These are phyloP conservation scores for Cryphonectria naterciae DNA, from an alignment of 2,329 filamentous ascomycete genomes.

Conservation along the genomic window DNA sequence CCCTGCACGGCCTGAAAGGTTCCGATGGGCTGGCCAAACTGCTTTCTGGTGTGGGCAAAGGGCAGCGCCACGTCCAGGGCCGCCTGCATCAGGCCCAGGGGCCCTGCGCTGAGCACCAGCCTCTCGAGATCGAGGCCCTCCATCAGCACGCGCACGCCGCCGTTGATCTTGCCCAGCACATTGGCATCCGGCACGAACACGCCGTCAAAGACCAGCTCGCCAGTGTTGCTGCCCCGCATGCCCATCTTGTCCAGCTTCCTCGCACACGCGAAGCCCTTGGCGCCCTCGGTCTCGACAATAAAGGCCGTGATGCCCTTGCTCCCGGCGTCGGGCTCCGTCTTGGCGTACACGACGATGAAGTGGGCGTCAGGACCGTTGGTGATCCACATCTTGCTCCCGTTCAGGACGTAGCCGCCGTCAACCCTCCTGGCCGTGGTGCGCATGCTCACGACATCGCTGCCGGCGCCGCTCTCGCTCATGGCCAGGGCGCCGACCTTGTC, in stretches of 20 bases:
- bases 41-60: slow-evolving; percentile 85
- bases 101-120: slow-evolving; percentile 87
- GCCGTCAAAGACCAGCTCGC: slow-evolving; percentile 87
- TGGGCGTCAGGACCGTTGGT: slow-evolving; percentile 97
- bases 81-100: slow-evolving; percentile 93
- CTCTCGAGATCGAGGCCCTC: slow-evolving; percentile 93
- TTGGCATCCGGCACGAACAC: slow-evolving; percentile 88
- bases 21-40: slow-evolving; percentile 85
- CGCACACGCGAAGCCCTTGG: slow-evolving; percentile 80
- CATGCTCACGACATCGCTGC: slow-evolving; percentile 95
- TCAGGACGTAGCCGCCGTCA: slow-evolving; percentile 83
- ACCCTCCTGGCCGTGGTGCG: slow-evolving; percentile 80
- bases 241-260: slow-evolving; percentile 97
- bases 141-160: slow-evolving; percentile 90
- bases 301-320: slow-evolving; percentile 96
- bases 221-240: slow-evolving; percentile 96
- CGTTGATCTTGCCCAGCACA: slow-evolving; percentile 78
- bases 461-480: slow-evolving; percentile 92
- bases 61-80: slow-evolving; percentile 83
- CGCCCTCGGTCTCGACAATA: slow-evolving; percentile 71
- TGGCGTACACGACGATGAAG: slow-evolving; percentile 93
- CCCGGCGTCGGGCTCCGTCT: slow-evolving; percentile 78
- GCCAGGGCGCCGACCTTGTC: slow-evolving; percentile 84
- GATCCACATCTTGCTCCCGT: slow-evolving; percentile 99
- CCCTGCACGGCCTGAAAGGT: slow-evolving; percentile 94